Base-by-base conservation (phyloP, 2,329 filamentous ascomycete genomes). In the Sporothrix brunneoviolacea region DNA sequence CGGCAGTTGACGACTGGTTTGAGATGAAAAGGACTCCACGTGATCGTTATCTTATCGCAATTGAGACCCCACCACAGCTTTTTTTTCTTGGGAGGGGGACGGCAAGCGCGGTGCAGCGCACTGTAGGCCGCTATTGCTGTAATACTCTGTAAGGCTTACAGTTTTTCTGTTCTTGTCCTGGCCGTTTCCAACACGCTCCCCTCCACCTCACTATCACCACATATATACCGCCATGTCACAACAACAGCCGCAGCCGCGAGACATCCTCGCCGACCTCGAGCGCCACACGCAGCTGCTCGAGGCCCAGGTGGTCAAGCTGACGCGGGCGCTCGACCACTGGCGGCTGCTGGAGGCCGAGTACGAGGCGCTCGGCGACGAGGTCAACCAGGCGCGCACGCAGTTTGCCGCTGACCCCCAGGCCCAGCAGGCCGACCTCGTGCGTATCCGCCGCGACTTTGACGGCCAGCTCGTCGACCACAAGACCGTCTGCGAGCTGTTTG, bases 261-360 rank as follows among this genome's bases (percentile, higher is more conserved):
- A 79, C 57, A 75, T 75, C 48, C 75, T 90, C 45, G 70, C 79
- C 39, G 78, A 84, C 60, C 76, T 95, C 37, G 89, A 95, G 65
- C 79, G 78, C 54, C 87, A 91, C 62, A 80, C 88, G 15, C 72
- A 78, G 57, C 76, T 83, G 54, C 82, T 97, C 8, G 88, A 95
- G 65, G 77, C 82, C 33, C 89, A 84, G 57, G 77, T 95, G 41
- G 70, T 75, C 44, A 82, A 88, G 64, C 77, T 97, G 18, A 80
- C 80, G 50, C 81, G 85, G 61, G 83, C 86, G 7, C 75, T 97
- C 48, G 82, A 83, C 55, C 85, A 95, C 70, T 98, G 91, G 91
- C 86, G 88, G 57, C 84, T 83, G 49, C 94, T 88, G 80, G 91
- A 95, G 64, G 82, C 86, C 42, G 91, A 97, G 65, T 97, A 97